These are phyloP conservation scores for Pyrenophora tritici-repentis DNA, from an alignment of 2,329 filamentous ascomycete genomes.

Conservation along the genomic window DNA sequence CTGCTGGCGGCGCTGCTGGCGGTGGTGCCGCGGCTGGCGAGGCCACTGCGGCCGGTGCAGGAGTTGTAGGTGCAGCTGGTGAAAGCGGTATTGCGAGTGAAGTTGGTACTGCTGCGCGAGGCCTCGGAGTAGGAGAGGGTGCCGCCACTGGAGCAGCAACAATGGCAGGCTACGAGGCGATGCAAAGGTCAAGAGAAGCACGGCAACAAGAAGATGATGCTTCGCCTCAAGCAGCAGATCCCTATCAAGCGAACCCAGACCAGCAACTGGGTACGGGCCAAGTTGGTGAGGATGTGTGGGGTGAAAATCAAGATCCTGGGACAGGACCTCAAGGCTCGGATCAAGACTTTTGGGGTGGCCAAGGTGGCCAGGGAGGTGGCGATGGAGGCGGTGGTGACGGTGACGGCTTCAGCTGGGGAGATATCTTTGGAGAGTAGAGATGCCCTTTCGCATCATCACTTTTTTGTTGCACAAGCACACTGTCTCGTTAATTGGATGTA, in stretches of 20 bases:
- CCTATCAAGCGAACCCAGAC: conserved; percentile 25
- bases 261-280: conserved; percentile 25
- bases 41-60: conserved; percentile 45
- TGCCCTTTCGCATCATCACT: conserved; percentile 1
- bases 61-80: conserved; percentile 49
- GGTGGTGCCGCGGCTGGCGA: conserved; percentile 50
- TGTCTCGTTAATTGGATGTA: neutral
- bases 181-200: conserved; percentile 57
- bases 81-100: conserved; percentile 53
- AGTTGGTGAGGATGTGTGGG: conserved; percentile 36
- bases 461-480: conserved; percentile 3
- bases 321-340: conserved; percentile 24
- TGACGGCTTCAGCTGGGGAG: conserved; percentile 30
- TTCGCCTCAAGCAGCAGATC: conserved; percentile 35
- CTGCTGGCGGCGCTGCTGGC: conserved; percentile 30
- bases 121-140: conserved; percentile 50
- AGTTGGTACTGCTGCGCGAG: conserved; percentile 52
- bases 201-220: conserved; percentile 26
- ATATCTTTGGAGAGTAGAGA: conserved; percentile 29
- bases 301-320: conserved; percentile 33
- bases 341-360: conserved; percentile 38
- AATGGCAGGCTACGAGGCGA: conserved; percentile 67
- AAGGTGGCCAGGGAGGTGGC: conserved; percentile 36
- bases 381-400: conserved; percentile 37
- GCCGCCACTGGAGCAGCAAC: conserved; percentile 59